Percentiles rank a stretch among this genome's conserved stretches.
phyloP scores from a whole-genome alignment of 768 basidiomycete species.

The Serpula lacrymans region DNA sequence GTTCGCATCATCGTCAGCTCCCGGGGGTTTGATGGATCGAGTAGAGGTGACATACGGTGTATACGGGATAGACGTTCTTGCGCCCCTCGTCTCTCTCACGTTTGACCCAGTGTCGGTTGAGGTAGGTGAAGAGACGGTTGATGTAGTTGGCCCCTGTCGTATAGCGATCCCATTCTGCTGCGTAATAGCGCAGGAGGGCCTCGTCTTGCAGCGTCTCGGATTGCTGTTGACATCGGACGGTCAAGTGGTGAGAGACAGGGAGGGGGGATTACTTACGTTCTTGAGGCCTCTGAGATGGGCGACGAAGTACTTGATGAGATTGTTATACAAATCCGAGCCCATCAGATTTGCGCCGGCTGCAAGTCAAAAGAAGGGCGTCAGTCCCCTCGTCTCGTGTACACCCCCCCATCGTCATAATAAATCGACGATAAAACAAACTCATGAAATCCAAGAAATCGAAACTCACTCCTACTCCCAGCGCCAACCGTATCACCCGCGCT shows the following conservation, averaged over 20 bases:
- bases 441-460: constrained; percentile 5
- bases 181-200: constrained; percentile 86
- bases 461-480: constrained; percentile 56
- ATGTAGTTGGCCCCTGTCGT: constrained; percentile 97
- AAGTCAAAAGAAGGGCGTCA: constrained; percentile 11
- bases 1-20: too few relatives aligned
- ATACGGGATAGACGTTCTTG: constrained; percentile 92
- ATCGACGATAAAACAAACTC: too few relatives aligned
- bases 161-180: constrained; percentile 91
- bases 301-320: constrained; percentile 88
- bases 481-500: constrained; percentile 36
- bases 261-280: constrained; percentile 48
- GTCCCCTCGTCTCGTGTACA: constrained; percentile 7
- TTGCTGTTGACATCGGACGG: constrained; percentile 43
- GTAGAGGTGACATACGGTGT: constrained; percentile 64
- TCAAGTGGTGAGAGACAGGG: constrained; percentile 8
- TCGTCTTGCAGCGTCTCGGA: constrained; percentile 83
- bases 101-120: constrained; percentile 99
- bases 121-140: constrained; percentile 94
- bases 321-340: constrained; percentile 96
- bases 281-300: constrained; percentile 67
- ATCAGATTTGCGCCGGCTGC: constrained; percentile 90
- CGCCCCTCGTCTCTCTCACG: constrained; percentile 96
- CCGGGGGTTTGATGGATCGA: neutral
- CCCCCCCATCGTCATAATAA: constrained; percentile 20